Percentiles rank a stretch among this genome's conserved stretches.
phyloP scores from a whole-genome alignment of 306 rosid species.

The Rosa multiflora region DNA sequence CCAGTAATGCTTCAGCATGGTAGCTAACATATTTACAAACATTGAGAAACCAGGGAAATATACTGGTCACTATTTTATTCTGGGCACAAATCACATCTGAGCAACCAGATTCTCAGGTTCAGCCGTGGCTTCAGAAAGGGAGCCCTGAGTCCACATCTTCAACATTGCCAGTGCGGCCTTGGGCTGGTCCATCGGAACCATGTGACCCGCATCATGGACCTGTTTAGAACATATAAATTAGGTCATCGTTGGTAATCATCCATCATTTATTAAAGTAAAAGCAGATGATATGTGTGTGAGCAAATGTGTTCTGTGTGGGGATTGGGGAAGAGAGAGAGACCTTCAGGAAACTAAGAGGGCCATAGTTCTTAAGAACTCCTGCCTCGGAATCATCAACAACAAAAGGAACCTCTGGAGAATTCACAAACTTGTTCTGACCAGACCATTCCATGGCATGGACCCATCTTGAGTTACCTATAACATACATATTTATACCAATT shows the following conservation, averaged over 20 bases:
- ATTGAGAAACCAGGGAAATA: slow-evolving; percentile 20
- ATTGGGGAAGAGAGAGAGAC: slow-evolving; percentile 38
- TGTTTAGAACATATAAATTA: slow-evolving; percentile 30
- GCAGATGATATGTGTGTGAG: background rate
- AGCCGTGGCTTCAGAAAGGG: slow-evolving; percentile 44
- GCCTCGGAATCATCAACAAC: slow-evolving; percentile 73
- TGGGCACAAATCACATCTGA: slow-evolving; percentile 38
- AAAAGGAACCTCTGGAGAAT: slow-evolving; percentile 72
- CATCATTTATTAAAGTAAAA: slow-evolving; percentile 3
- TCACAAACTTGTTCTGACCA: slow-evolving; percentile 73
- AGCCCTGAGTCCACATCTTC: slow-evolving; percentile 80
- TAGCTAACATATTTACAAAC: slow-evolving; percentile 21
- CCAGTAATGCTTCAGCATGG: background rate
- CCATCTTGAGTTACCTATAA: slow-evolving; percentile 93
- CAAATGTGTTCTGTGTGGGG: background rate
- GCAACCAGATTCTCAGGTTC: slow-evolving; percentile 47
- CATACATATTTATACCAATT: slow-evolving; percentile 27
- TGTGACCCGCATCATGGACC: slow-evolving; percentile 97
- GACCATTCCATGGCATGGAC: slow-evolving; percentile 98
- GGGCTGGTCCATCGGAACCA: slow-evolving; percentile 99
- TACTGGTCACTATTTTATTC: background rate
- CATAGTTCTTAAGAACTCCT: slow-evolving; percentile 72
- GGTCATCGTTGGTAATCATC: slow-evolving; percentile 12
- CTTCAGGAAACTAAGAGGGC: slow-evolving; percentile 93
- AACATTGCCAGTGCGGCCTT: slow-evolving; percentile 92